Evolutionary conservation across 495 filamentous ascomycete genomes (phyloP).

Genomic region (Penicillium bovifimosum): DNA sequence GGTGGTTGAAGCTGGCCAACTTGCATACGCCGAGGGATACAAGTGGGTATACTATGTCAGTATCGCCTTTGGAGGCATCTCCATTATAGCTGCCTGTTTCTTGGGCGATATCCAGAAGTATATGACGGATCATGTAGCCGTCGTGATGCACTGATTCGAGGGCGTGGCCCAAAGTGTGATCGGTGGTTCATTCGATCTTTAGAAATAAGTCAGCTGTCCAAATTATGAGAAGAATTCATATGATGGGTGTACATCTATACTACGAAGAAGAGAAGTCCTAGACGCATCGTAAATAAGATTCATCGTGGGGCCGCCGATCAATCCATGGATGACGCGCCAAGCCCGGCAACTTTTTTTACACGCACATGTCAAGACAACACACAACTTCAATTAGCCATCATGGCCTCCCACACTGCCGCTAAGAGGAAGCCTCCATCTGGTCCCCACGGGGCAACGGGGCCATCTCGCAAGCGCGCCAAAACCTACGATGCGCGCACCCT

Average conservation of each 20-base stretch:
- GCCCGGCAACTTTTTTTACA: conserved; percentile 25
- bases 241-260: neutral
- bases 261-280: no score
- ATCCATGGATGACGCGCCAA: conserved; percentile 34
- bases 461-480: conserved; percentile 58
- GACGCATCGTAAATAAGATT: neutral
- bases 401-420: conserved; percentile 29
- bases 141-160: conserved; percentile 57
- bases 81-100: conserved; percentile 58
- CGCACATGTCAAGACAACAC: conserved; percentile 4
- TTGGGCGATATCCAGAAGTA: conserved; percentile 60
- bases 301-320: conserved; percentile 14
- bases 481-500: conserved; percentile 64
- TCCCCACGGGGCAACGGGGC: conserved; percentile 19
- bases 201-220: neutral
- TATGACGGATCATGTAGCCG: conserved; percentile 65
- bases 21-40: conserved; percentile 58
- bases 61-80: conserved; percentile 60
- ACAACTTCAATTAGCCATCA: conserved; percentile 18
- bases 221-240: neutral
- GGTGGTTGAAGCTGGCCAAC: conserved; percentile 57
- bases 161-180: neutral
- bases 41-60: conserved; percentile 64
- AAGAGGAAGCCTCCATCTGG: conserved; percentile 32
- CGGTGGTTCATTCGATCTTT: neutral